A percentile compares a stretch with the other conserved stretches of the same genome.
phyloP scores from a whole-genome alignment of 257 asterid species.

The Cynanchum wilfordii region DNA sequence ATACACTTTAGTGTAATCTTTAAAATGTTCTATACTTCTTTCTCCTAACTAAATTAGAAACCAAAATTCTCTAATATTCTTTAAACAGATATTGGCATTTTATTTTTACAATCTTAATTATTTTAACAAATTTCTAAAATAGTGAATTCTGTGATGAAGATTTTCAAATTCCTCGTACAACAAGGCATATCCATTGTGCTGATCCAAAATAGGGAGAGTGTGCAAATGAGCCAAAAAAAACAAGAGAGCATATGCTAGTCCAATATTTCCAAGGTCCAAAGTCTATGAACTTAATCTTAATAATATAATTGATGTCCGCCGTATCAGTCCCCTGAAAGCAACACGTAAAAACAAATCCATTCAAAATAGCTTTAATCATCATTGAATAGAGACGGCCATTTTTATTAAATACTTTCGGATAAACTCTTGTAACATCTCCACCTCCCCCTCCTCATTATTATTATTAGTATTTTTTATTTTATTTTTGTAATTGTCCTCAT shows the following conservation, averaged over 20 bases:
- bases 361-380: not conserved
- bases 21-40: too few relatives aligned
- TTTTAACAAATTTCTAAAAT: too few relatives aligned
- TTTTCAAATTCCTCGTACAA: too few relatives aligned
- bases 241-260: not conserved
- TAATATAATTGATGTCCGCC: not conserved
- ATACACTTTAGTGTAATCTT: too few relatives aligned
- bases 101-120: too few relatives aligned
- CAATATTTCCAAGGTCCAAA: not conserved
- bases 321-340: not conserved
- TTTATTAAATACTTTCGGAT: not conserved
- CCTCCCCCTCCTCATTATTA: not conserved
- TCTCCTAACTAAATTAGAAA: too few relatives aligned
- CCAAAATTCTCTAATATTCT: too few relatives aligned
- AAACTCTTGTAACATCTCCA: not conserved
- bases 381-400: not conserved
- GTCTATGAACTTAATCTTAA: not conserved
- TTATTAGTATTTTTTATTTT: too few relatives aligned
- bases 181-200: not conserved
- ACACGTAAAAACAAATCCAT: not conserved
- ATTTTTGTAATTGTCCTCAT: too few relatives aligned
- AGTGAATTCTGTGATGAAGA: too few relatives aligned
- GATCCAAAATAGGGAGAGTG: not conserved
- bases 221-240: not conserved
- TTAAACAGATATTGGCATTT: too few relatives aligned